Percentiles rank a stretch among this genome's conserved stretches.
Conservation (phyloP, 2,329 filamentous ascomycete species). For the Trichophyton rubrum region DNA sequence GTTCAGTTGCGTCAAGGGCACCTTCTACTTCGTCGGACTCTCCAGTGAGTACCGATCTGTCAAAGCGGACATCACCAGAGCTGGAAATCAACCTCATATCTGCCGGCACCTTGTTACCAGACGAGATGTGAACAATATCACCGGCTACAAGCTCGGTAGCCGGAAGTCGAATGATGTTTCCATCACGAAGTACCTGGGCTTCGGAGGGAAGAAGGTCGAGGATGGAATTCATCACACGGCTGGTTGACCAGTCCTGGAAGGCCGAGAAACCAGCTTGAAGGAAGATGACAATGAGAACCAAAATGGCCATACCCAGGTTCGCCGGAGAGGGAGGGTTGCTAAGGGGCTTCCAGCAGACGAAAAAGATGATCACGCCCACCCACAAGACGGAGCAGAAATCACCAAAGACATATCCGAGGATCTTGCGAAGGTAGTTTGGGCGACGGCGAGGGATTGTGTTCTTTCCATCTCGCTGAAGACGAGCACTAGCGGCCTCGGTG, state of each 20-base stretch:
- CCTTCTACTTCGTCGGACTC: constrained; percentile 53
- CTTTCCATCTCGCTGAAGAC: constrained; percentile 48
- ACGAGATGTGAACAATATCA: constrained; percentile 55
- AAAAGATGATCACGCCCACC: constrained; percentile 56
- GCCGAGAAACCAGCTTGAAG: constrained; percentile 58
- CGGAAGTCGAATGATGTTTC: constrained; percentile 36
- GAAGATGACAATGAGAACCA: constrained; percentile 56
- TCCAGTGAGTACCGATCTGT: constrained; percentile 60
- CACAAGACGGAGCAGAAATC: constrained; percentile 64
- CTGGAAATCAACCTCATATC: constrained; percentile 59
- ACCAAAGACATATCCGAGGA: constrained; percentile 60
- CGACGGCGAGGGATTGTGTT: constrained; percentile 57
- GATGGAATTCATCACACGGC: constrained; percentile 66
- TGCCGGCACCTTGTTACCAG: constrained; percentile 61
- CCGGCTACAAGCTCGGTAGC: constrained; percentile 57
- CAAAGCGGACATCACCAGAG: constrained; percentile 58
- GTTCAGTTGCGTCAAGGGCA: constrained; percentile 52
- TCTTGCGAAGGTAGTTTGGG: constrained; percentile 45
- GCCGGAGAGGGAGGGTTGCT: constrained; percentile 58
- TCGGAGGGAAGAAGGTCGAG: constrained; percentile 64
- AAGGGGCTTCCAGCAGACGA: constrained; percentile 64
- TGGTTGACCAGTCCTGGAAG: constrained; percentile 65
- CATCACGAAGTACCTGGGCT: constrained; percentile 53
- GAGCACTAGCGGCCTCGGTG: constrained; percentile 42
- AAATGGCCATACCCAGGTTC: constrained; percentile 61